A percentile compares a stretch with the other conserved stretches of the same genome.
Evolutionary conservation across 75 land plant genomes (phyloP).

Genomic region (Selaginella moellendorffii): DNA sequence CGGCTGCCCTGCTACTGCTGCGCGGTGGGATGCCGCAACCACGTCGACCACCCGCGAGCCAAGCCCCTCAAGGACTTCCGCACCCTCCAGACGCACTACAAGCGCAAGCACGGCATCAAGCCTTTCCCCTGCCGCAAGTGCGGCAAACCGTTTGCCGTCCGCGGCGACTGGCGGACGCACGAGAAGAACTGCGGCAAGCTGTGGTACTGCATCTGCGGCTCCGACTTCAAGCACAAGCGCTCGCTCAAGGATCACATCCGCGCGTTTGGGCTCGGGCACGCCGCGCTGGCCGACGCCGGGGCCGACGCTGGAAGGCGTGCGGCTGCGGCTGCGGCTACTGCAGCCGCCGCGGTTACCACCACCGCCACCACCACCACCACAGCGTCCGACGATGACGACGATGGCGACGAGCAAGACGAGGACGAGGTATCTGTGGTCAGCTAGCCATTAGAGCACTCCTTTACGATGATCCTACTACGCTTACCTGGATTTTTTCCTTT

Average conservation of each 20-base stretch:
- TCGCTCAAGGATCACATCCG: constrained; percentile 6
- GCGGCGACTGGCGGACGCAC: constrained; percentile 5
- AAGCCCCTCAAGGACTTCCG: constrained; percentile 4
- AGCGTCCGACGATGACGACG: not conserved
- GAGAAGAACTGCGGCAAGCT: constrained; percentile 12
- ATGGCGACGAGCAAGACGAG: not conserved
- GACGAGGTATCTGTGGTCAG: not conserved
- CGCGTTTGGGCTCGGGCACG: not conserved
- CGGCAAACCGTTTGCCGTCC: constrained; percentile 2
- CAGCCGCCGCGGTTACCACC: not conserved
- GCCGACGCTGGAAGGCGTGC: not conserved
- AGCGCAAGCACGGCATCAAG: constrained; percentile 7
- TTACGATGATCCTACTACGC: no score
- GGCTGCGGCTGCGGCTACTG: not conserved
- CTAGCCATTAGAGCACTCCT: no score
- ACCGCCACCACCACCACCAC: no score
- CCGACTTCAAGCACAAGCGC: constrained; percentile 7
- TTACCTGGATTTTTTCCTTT: no score
- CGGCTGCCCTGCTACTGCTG: constrained; percentile 6
- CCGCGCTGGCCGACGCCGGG: not conserved
- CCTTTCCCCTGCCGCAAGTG: constrained; percentile 7
- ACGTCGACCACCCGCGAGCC: constrained; percentile 6
- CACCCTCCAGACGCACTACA: constrained; percentile 9
- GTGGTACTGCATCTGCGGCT: constrained; percentile 2
- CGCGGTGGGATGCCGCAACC: constrained; percentile 6